Conservation (phyloP, 768 basidiomycete species). For the Psilocybe cubensis region DNA sequence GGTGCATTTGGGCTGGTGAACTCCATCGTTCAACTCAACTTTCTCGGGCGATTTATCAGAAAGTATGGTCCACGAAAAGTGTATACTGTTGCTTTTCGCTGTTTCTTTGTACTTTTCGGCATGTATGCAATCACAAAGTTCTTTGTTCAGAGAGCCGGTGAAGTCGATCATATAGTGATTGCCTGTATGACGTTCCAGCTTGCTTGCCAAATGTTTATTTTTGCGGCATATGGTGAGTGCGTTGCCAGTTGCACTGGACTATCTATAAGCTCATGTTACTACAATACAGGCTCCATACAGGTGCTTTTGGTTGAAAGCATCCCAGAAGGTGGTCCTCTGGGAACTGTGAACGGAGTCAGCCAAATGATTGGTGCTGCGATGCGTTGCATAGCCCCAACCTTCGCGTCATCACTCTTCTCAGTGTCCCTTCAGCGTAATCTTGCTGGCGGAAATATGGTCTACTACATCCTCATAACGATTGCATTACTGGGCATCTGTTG, state of each 20-base stretch:
- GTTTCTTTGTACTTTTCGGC: conserved; percentile 27
- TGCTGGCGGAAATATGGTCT: conserved; percentile 50
- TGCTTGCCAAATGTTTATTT: conserved; percentile 26
- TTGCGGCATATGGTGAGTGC: conserved; percentile 20
- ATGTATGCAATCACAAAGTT: conserved; percentile 38
- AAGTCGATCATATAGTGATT: conserved; percentile 35
- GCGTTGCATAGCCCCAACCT: conserved; percentile 56
- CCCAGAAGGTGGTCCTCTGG: conserved; percentile 47
- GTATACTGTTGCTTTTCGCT: conserved; percentile 37
- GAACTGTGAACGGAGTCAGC: conserved; percentile 57
- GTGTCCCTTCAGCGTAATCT: conserved; percentile 49
- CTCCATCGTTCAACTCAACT: conserved; percentile 16
- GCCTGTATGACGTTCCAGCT: conserved; percentile 38
- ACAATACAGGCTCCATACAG: conserved; percentile 47
- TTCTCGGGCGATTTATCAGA: conserved; percentile 21
- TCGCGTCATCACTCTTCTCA: conserved; percentile 62
- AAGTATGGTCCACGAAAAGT: conserved; percentile 29
- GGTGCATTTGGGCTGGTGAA: conserved; percentile 41
- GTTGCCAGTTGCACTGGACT: background rate
- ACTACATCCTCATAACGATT: conserved; percentile 35
- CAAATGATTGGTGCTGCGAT: conserved; percentile 55
- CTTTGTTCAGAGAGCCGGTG: conserved; percentile 36
- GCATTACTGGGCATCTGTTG: conserved; percentile 40
- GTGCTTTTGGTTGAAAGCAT: conserved; percentile 47
- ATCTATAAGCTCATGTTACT: background rate